phyloP scores from a whole-genome alignment of 2,329 filamentous ascomycete species.

The Xylaria sp. region DNA sequence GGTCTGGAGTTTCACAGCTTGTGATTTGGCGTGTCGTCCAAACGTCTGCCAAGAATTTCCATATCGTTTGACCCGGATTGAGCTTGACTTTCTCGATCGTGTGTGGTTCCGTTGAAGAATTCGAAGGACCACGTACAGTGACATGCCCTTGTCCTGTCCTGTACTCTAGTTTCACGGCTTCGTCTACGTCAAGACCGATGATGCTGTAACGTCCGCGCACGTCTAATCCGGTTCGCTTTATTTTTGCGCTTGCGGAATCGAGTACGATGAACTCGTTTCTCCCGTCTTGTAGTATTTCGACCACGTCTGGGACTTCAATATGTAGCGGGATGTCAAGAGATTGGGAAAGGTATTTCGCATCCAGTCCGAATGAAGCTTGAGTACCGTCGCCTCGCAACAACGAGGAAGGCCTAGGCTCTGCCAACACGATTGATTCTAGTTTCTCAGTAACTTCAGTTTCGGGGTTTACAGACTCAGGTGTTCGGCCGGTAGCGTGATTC shows the following conservation, averaged over 20 bases:
- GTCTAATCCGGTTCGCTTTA: conserved; percentile 54
- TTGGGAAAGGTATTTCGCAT: conserved; percentile 53
- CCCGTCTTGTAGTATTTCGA: conserved; percentile 59
- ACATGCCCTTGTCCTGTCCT: conserved; percentile 59
- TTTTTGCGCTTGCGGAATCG: conserved; percentile 67
- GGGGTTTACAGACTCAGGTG: conserved; percentile 24
- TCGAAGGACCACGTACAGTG: conserved; percentile 44
- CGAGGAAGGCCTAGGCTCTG: conserved; percentile 27
- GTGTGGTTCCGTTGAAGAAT: conserved; percentile 30
- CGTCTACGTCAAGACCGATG: conserved; percentile 71
- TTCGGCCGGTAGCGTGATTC: conserved; percentile 51
- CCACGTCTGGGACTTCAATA: conserved; percentile 63
- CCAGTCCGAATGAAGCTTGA: conserved; percentile 47
- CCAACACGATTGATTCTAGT: conserved; percentile 26
- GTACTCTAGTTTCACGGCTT: conserved; percentile 68
- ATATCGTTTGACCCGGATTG: conserved; percentile 52
- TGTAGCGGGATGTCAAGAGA: conserved; percentile 57
- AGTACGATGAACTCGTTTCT: conserved; percentile 63
- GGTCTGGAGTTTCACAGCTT: conserved; percentile 49
- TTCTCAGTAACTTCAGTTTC: neutral
- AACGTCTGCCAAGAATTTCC: conserved; percentile 63
- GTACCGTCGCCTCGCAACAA: conserved; percentile 39
- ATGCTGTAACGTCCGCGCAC: conserved; percentile 76
- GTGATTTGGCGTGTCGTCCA: conserved; percentile 48
- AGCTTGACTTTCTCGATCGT: conserved; percentile 47